These are phyloP conservation scores for Lecanosticta acicola DNA, from an alignment of 2,329 filamentous ascomycete species.

Conservation along the genomic window DNA sequence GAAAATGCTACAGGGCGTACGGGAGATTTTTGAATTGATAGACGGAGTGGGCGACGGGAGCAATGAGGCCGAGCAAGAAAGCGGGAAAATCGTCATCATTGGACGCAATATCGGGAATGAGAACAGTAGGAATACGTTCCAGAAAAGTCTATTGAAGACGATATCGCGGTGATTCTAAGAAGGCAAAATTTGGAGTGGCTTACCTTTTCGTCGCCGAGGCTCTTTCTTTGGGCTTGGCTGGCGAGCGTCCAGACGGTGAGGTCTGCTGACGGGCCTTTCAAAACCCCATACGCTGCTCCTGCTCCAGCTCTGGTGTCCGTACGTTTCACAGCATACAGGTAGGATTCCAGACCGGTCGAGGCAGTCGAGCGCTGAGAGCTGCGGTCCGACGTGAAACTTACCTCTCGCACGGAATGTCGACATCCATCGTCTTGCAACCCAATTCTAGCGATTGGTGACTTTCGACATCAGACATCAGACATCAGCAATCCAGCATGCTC, in stretches of 20 bases:
- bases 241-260: too few species aligned
- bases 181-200: not conserved
- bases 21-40: slow-evolving; percentile 88
- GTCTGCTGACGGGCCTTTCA: too few species aligned
- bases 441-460: too few species aligned
- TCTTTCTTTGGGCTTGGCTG: too few species aligned
- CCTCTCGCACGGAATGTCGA: not conserved
- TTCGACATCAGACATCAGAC: too few species aligned
- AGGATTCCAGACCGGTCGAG: not conserved
- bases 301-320: too few species aligned
- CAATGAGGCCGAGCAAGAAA: slow-evolving; percentile 2
- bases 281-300: too few species aligned
- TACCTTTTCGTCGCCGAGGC: too few species aligned
- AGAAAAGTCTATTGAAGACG: slow-evolving; percentile 22
- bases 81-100: slow-evolving; percentile 33
- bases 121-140: slow-evolving; percentile 16
- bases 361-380: not conserved
- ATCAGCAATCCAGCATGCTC: too few species aligned
- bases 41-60: slow-evolving; percentile 41
- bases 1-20: slow-evolving; percentile 82
- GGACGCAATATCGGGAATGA: slow-evolving; percentile 28
- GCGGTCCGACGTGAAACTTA: not conserved
- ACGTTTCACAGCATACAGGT: not conserved
- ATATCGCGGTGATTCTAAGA: not conserved
- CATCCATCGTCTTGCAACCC: too few species aligned